Evolutionary conservation across 805 yeast species (phyloP).

Genomic region (Candida qinlingensis): DNA sequence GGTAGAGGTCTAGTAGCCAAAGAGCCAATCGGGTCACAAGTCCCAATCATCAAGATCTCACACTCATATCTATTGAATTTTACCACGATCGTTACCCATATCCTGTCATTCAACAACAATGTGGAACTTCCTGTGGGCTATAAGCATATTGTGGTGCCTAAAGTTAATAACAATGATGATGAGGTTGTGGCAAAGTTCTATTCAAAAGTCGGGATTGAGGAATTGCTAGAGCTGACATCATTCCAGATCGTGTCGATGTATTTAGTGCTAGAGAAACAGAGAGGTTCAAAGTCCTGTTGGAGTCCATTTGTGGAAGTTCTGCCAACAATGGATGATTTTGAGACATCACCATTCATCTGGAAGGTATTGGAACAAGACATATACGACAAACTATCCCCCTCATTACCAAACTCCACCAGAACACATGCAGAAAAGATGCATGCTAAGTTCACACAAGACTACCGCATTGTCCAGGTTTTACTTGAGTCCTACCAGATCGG

Average conservation of each 20-base stretch:
- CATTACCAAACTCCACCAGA: constrained; percentile 41
- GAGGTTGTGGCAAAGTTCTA: constrained; percentile 12
- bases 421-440: constrained; percentile 38
- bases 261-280: constrained; percentile 37
- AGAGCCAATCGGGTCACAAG: constrained; percentile 32
- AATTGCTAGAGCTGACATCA: constrained; percentile 43
- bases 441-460: constrained; percentile 30
- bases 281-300: constrained; percentile 52
- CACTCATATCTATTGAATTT: constrained; percentile 53
- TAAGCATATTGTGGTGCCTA: constrained; percentile 8
- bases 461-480: constrained; percentile 27
- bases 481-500: constrained; percentile 5
- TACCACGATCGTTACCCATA: constrained; percentile 44
- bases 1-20: constrained; percentile 63
- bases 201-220: constrained; percentile 18
- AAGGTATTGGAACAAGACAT: constrained; percentile 22
- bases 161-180: constrained; percentile 16
- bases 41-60: constrained; percentile 51
- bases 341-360: constrained; percentile 63
- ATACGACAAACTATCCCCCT: constrained; percentile 26
- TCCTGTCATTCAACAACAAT: constrained; percentile 29
- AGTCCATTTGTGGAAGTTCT: constrained; percentile 58
- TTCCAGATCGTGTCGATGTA: constrained; percentile 56
- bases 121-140: constrained; percentile 4
- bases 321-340: constrained; percentile 53